phyloP scores from a whole-genome alignment of 2,329 filamentous ascomycete species.

The Teratosphaeriaceae sp. region DNA sequence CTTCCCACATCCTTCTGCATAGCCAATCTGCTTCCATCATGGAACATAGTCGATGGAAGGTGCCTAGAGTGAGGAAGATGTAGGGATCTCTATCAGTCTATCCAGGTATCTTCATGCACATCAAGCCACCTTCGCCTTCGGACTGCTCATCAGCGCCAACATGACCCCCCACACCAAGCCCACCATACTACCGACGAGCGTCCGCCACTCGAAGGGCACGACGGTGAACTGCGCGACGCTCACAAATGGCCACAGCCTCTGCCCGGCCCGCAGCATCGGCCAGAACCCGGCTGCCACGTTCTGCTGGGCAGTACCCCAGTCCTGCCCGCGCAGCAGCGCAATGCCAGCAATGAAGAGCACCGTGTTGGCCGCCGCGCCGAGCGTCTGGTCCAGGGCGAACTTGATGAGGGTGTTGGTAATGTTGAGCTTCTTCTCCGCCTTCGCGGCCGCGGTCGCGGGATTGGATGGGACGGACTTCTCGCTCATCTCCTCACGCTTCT shows the following conservation, averaged over 20 bases:
- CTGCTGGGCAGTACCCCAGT: conserved; percentile 9
- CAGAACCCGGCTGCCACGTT: conserved; percentile 22
- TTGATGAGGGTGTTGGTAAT: conserved; percentile 61
- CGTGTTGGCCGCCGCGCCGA: conserved; percentile 60
- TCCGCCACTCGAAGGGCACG: conserved; percentile 63
- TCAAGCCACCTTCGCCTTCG: too few relatives aligned
- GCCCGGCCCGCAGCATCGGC: conserved; percentile 60
- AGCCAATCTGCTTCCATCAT: too few relatives aligned
- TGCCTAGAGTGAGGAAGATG: too few relatives aligned
- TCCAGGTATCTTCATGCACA: too few relatives aligned
- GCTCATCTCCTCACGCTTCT: conserved; percentile 21
- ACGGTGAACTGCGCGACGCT: conserved; percentile 65
- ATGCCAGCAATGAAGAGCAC: conserved; percentile 56
- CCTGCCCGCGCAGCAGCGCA: conserved; percentile 45
- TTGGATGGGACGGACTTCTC: conserved; percentile 10
- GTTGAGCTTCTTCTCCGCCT: conserved; percentile 34
- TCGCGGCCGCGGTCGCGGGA: background rate
- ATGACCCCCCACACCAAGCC: too few relatives aligned
- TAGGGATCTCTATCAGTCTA: too few relatives aligned
- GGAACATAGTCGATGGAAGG: too few relatives aligned
- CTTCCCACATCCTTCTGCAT: too few relatives aligned
- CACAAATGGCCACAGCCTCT: conserved; percentile 66
- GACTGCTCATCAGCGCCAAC: too few relatives aligned
- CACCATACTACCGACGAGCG: conserved; percentile 63
- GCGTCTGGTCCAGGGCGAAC: conserved; percentile 61